Base-by-base conservation (phyloP, 106 monocot species). In the Acanthochlamys bracteata region DNA sequence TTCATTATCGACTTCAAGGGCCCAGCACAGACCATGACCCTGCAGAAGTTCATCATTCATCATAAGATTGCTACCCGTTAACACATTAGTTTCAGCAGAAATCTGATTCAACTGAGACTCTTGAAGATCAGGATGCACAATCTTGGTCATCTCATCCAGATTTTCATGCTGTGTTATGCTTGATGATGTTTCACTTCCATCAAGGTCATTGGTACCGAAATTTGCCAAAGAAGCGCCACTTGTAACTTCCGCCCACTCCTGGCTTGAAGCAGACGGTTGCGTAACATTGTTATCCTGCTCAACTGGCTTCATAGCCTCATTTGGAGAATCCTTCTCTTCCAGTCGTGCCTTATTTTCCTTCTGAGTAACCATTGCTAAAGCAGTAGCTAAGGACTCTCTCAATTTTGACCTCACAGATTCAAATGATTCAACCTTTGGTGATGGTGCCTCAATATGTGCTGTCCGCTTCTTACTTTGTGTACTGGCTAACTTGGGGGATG, bases 1-100 rank as follows among this genome's bases (percentile, higher is more conserved):
- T 4, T 60, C 72, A 72, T 13, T 20, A 69, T 64, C 73, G 52
- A 62, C 13, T 25, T 82, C 84, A 61, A 81, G 72, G 52, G 64
- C 80, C 98, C 98, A 98, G 57, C 61, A 77, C 60, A 98, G 85
- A 2, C 92, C 98, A 77, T 98, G 85, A 55, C 77, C 98, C 53
- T 86, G 98, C 74, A 98, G 77, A 66, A 98, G 85, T 23, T 98
- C 98, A 85, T 98, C 92, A 66, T 72, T 74, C 20, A 71, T 67
- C 49, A 68, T 19, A 54, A 74, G 60, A 43, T 42, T 64, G 21
- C 64, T 42, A 21, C 41, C 72, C 20, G 27, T 41, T 63, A 73
- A 21, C 15, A 67, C 25, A 41, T 78, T 80, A 33, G 74, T 71
- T 23, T 77, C 69, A 26, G 66, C 41, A 25, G 33, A 62, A 63